phyloP scores from a whole-genome alignment of 257 asterid genomes.

The Dorcoceras hygrometricum region DNA sequence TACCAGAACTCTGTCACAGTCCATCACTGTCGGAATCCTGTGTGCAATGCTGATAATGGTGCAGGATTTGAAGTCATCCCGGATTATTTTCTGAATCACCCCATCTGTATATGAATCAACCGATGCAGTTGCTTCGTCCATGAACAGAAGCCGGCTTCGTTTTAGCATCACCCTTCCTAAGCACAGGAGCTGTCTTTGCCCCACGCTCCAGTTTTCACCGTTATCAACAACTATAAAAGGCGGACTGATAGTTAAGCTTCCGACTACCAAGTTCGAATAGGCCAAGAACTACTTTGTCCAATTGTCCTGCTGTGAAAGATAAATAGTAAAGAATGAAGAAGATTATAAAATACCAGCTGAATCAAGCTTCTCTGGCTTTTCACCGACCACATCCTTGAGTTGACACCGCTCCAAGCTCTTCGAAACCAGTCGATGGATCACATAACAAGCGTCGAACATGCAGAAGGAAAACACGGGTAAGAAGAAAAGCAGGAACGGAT shows the following conservation, averaged over 20 bases:
- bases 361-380: slow-evolving; percentile 59
- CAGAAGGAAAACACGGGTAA: background rate
- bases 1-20: slow-evolving; percentile 60
- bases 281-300: background rate
- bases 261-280: background rate
- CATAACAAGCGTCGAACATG: background rate
- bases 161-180: slow-evolving; percentile 75
- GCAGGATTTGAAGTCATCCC: slow-evolving; percentile 56
- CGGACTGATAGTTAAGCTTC: no score
- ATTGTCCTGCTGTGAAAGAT: no score
- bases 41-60: slow-evolving; percentile 76
- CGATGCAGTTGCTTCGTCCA: slow-evolving; percentile 93
- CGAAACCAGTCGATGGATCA: background rate
- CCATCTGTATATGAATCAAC: slow-evolving; percentile 78
- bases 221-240: slow-evolving; percentile 40
- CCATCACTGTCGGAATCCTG: slow-evolving; percentile 77
- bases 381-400: slow-evolving; percentile 62
- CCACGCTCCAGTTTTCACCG: slow-evolving; percentile 90
- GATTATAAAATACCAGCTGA: slow-evolving; percentile 38
- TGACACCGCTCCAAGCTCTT: slow-evolving; percentile 81
- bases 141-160: slow-evolving; percentile 48
- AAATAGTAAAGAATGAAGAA: background rate
- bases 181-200: slow-evolving; percentile 76
- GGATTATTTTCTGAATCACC: slow-evolving; percentile 58
- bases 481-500: no score